Base-by-base conservation (phyloP, 495 filamentous ascomycete genomes). In the Tuber brumale region DNA sequence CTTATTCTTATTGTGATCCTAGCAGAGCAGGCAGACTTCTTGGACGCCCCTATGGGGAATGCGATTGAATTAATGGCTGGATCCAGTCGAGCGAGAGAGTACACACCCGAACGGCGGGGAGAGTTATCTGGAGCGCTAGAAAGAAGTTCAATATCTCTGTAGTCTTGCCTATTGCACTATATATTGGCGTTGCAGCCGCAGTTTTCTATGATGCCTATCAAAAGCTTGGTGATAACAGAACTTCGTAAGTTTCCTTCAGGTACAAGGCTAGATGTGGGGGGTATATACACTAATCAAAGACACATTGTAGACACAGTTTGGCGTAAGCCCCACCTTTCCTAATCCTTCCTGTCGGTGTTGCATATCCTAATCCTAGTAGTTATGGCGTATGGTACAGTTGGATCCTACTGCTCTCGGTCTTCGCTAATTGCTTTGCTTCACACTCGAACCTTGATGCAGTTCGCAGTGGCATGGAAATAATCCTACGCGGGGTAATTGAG, bases 311-410 rank as follows among this genome's bases (percentile, higher is more conserved):
- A n/a, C 79, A 83, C 61, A 76, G 75, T 46, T 77, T 83, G 27
- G 82, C 82, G 73, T 83, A 48, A 79, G 78, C 73, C 41, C 14
- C 27, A 66, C 57, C 14, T 66, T 66, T 8, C 57, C 27, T 35
- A 3, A 66, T 27, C 27, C 18, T 35, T 46, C 69, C 19, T 4
- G 4, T 14, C 9, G 8, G 3, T 27, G 31, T 70, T 35, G 5
- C 70, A 48, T 73, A 57, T 75, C 16, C 27, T 66, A 2, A 23
- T 4, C 57, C 31, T 66, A 35, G 12, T 41, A 80, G 78, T 19
- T 80, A 83, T 66, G 82, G 82, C 19, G 77, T 83, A 37, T 83
- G 79, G 79, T 83, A 80, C 51, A 78, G 76, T 70, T 83, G 82
- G 82, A 76, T 83, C 39, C 41, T 83, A 41, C 69, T 83, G 19